Evolutionary conservation across 169 alveolate species (phyloP).

Genomic region (Eimeria zaria): DNA sequence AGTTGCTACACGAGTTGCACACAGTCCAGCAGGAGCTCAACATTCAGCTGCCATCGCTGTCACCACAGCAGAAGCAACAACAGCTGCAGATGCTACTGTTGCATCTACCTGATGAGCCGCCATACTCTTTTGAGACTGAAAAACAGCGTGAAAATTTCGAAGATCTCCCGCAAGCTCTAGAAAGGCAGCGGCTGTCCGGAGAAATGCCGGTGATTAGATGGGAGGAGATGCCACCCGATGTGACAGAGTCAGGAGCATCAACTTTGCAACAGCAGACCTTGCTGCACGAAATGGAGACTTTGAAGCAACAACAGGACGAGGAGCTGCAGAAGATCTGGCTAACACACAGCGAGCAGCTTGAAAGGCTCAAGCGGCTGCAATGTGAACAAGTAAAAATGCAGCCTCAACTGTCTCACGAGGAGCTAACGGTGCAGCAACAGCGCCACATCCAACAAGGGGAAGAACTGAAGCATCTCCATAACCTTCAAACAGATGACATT

Average conservation of each 20-base stretch:
- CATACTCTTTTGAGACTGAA: not conserved
- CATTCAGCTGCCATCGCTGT: not conserved
- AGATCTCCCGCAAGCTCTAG: not conserved
- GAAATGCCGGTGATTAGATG: not conserved
- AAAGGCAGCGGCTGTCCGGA: not conserved
- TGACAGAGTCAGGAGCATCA: not conserved
- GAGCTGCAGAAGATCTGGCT: constrained; percentile 24
- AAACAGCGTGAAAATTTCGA: not conserved
- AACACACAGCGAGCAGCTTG: constrained; percentile 2
- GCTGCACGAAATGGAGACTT: not conserved
- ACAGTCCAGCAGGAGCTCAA: not conserved
- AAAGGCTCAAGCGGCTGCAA: constrained; percentile 10
- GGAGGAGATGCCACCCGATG: not conserved
- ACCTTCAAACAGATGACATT: not conserved
- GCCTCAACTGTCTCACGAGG: not conserved
- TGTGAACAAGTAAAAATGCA: not conserved
- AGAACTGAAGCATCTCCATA: constrained; percentile 45
- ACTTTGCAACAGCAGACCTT: not conserved
- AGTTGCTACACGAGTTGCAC: constrained; percentile 2
- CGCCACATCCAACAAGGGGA: constrained; percentile 56
- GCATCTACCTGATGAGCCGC: constrained; percentile 5
- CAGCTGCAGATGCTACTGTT: constrained; percentile 28
- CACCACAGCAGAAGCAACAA: constrained; percentile 26
- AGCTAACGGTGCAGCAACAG: constrained; percentile 10
- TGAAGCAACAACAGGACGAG: constrained; percentile 16